Conservation (phyloP, 1,284 basidiomycete species). For the Tremellales sp. region DNA sequence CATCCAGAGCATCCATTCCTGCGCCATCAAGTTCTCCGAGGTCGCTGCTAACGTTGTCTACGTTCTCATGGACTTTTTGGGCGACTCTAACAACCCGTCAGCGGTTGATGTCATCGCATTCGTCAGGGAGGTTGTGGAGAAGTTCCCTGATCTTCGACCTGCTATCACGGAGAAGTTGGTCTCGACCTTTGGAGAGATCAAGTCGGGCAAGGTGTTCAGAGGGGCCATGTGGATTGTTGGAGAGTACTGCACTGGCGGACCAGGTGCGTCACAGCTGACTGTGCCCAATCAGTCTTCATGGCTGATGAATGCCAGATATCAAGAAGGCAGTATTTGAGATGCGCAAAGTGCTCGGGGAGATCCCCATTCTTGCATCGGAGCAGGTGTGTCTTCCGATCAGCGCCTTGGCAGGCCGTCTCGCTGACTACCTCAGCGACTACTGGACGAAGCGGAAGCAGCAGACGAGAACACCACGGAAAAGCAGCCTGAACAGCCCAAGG, state of each 20-base stretch:
- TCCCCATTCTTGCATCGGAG: constrained; percentile 90
- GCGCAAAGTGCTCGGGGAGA: constrained; percentile 85
- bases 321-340: constrained; percentile 73
- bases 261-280: constrained; percentile 29
- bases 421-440: constrained; percentile 51
- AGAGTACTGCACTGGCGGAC: constrained; percentile 72
- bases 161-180: constrained; percentile 85
- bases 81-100: constrained; percentile 91
- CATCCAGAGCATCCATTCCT: constrained; percentile 95
- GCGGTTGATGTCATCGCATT: constrained; percentile 95
- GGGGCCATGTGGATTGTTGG: constrained; percentile 98
- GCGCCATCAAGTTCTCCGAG: constrained; percentile 96
- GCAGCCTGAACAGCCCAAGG: constrained; percentile 46
- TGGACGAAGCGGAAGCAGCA: constrained; percentile 68
- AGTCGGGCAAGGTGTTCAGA: constrained; percentile 95
- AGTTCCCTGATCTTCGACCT: constrained; percentile 83
- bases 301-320: constrained; percentile 55
- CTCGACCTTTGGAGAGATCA: constrained; percentile 80
- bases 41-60: constrained; percentile 95
- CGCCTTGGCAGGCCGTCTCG: neutral
- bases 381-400: constrained; percentile 52
- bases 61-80: constrained; percentile 97
- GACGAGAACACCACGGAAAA: constrained; percentile 47
- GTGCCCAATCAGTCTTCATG: neutral
- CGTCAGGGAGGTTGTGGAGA: constrained; percentile 97